Conservation (phyloP, 768 basidiomycete genomes). For the Tulasnella calospora region DNA sequence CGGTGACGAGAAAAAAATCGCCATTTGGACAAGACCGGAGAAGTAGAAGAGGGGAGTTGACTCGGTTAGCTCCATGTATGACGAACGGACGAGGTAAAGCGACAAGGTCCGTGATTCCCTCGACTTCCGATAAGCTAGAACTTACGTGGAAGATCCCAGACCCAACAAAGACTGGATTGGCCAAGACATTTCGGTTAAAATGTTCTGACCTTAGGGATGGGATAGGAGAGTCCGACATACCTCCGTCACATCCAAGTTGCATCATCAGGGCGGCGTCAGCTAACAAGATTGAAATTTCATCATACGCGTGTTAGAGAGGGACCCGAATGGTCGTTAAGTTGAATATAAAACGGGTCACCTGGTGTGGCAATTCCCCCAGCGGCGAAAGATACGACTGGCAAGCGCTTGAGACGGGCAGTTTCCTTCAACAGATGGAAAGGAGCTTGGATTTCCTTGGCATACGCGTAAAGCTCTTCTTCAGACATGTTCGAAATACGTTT, state of each 20-base stretch:
- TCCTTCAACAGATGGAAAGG: conserved; percentile 96
- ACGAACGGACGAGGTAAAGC: conserved; percentile 12
- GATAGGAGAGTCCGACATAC: conserved; percentile 43
- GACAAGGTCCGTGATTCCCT: neutral
- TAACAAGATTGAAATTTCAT: conserved; percentile 32
- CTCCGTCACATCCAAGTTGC: conserved; percentile 95
- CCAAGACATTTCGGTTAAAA: neutral
- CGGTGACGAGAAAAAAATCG: neutral
- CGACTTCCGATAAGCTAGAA: conserved; percentile 27
- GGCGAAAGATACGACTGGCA: conserved; percentile 96
- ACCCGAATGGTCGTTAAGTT: neutral
- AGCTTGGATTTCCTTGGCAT: conserved; percentile 86
- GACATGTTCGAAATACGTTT: conserved; percentile 79
- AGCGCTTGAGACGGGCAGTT: conserved; percentile 83
- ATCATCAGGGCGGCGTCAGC: conserved; percentile 98
- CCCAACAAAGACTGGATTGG: conserved; percentile 80
- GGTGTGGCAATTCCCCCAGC: conserved; percentile 92
- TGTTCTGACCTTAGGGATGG: conserved; percentile 19
- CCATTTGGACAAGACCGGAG: neutral
- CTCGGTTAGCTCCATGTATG: neutral
- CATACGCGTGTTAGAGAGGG: neutral
- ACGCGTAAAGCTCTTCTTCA: conserved; percentile 91
- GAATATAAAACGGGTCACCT: conserved; percentile 46
- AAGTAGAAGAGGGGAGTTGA: conserved; percentile 1
- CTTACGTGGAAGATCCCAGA: conserved; percentile 92